These are phyloP conservation scores for Fusarium denticulatum DNA, from an alignment of 2,329 filamentous ascomycete species.

Conservation along the genomic window DNA sequence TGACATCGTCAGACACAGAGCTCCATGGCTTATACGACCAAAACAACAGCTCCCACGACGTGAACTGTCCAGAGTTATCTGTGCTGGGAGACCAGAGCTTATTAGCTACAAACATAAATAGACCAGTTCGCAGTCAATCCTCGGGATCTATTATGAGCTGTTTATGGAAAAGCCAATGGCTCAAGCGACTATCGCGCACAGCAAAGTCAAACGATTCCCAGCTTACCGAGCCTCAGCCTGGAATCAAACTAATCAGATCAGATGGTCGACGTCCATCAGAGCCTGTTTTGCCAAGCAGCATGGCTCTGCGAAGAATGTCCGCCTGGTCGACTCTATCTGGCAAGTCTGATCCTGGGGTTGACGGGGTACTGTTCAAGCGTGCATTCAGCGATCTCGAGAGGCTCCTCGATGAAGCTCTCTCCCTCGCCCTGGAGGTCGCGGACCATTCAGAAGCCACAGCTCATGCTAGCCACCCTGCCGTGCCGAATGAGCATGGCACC, in stretches of 20 bases:
- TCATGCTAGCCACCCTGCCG: conserved; percentile 16
- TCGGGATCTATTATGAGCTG: conserved; percentile 47
- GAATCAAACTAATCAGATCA: conserved; percentile 10
- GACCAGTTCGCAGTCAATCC: conserved; percentile 39
- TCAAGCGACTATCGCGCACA: conserved; percentile 45
- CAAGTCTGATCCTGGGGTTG: conserved; percentile 37
- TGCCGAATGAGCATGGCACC: conserved; percentile 9
- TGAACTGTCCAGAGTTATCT: conserved; percentile 7
- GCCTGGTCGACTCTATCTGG: conserved; percentile 31
- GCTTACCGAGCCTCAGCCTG: conserved; percentile 43
- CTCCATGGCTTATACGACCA: neutral
- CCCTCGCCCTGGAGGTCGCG: conserved; percentile 54
- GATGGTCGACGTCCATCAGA: conserved; percentile 39
- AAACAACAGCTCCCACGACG: neutral
- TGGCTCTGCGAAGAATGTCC: conserved; percentile 29
- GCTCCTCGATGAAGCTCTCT: conserved; percentile 58
- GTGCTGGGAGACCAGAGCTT: neutral
- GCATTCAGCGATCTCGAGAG: conserved; percentile 57
- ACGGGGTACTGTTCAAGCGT: conserved; percentile 47
- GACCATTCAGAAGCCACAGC: conserved; percentile 43
- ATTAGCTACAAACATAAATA: neutral
- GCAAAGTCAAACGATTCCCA: conserved; percentile 41
- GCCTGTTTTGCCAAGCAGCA: conserved; percentile 25
- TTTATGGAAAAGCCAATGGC: conserved; percentile 48
- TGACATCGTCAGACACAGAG: neutral